Evolutionary conservation across 495 filamentous ascomycete species (phyloP).

Genomic region (Penicillium pancosmium): DNA sequence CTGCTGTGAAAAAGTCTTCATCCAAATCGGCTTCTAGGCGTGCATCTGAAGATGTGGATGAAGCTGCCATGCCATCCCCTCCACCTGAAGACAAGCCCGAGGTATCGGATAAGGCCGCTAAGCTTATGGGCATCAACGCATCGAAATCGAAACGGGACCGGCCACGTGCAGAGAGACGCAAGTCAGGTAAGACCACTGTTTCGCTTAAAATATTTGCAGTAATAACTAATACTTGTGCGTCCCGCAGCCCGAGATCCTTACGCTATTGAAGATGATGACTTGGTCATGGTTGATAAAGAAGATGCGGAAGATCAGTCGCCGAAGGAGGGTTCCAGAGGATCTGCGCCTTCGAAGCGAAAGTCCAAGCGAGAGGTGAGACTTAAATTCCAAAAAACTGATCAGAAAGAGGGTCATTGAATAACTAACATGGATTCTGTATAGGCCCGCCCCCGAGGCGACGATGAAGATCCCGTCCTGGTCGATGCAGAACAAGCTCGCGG

Average conservation of each 20-base stretch:
- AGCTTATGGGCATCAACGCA: conserved; percentile 56
- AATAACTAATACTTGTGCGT: conserved; percentile 11
- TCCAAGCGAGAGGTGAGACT: conserved; percentile 41
- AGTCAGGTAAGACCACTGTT: conserved; percentile 38
- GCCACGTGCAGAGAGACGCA: conserved; percentile 39
- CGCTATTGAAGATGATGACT: conserved; percentile 60
- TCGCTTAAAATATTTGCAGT: background rate
- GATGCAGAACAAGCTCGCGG: conserved; percentile 44
- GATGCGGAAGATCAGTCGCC: conserved; percentile 46
- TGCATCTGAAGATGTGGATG: conserved; percentile 53
- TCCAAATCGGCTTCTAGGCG: conserved; percentile 40
- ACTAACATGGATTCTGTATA: conserved; percentile 13
- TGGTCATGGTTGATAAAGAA: conserved; percentile 57
- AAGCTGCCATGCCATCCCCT: conserved; percentile 51
- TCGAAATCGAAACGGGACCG: conserved; percentile 40
- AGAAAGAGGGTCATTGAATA: background rate
- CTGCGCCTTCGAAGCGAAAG: conserved; percentile 39
- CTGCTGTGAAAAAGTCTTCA: conserved; percentile 20
- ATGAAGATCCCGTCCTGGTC: conserved; percentile 52
- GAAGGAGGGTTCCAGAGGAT: conserved; percentile 38
- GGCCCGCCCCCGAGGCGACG: conserved; percentile 33
- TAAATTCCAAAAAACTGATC: background rate
- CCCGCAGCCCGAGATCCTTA: conserved; percentile 59
- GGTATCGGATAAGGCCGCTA: conserved; percentile 58
- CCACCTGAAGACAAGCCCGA: conserved; percentile 54